Base-by-base conservation (phyloP, 2,329 filamentous ascomycete genomes). In the Acephala macrosclerotiorum region DNA sequence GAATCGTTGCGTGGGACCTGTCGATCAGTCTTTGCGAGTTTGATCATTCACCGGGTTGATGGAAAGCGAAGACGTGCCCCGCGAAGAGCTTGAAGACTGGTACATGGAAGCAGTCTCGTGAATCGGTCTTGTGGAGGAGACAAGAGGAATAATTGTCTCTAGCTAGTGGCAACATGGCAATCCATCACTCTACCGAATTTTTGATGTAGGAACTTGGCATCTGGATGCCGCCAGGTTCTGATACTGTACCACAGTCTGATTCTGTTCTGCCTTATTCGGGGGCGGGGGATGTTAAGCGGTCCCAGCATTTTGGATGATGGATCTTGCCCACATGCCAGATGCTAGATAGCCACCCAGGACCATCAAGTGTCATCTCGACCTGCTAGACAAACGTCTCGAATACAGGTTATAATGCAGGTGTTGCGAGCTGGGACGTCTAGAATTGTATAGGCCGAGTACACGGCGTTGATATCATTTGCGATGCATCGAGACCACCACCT, bases 1-100 rank as follows among this genome's bases (percentile, higher is more conserved):
- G 58, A n/a, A 51, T 60, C 58, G 42, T 60, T 60, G 58, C 58
- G 42, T 51, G 58, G 58, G 47, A 60, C 45, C 29, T 51, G 58
- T 36, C 42, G 58, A 60, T 60, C 58, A 60, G n/a, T 38, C 40
- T 51, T 36, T 53, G n/a, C 33, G 47, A 20, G 42, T 60, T 51
- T 53, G 58, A 49, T 49, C 58, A 29, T 22, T 33, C 38, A 33
- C 38, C 42, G 38, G 58, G 58, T 60, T 26, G 36, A 49, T 60
- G 58, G 58, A 25, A 55, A 25, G 49, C 8, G 5, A 45, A 33
- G 25, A 47, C 11, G 11, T 14, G 38, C 35, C n/a, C 57, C 33
- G 9, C 22, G 36, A 42, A 3, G 33, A 26, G 33, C 26, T 36
- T 7, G 20, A 51, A 51, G 25, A 29, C 9, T 35, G 29, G 53